Conservation (phyloP, 805 yeast genomes). For the Candida corydali region DNA sequence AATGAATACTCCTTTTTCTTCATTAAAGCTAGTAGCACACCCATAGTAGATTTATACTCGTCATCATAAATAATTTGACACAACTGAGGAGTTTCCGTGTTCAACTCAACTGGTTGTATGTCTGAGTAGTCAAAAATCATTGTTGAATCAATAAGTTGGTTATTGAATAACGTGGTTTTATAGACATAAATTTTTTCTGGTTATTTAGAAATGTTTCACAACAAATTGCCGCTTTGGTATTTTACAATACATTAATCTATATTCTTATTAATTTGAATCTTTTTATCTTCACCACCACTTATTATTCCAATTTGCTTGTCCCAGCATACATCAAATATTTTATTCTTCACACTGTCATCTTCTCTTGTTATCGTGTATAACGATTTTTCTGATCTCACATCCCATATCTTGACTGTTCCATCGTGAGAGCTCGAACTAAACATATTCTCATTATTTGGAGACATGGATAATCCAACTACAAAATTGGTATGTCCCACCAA, state of each 20-base stretch:
- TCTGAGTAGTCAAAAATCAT: conserved; percentile 33
- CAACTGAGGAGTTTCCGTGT: conserved; percentile 42
- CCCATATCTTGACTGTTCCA: conserved; percentile 95
- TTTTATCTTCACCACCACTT: conserved; percentile 93
- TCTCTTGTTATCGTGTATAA: conserved; percentile 82
- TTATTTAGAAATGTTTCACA: no score
- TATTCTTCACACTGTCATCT: conserved; percentile 46
- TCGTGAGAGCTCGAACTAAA: conserved; percentile 93
- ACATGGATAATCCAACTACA: conserved; percentile 71
- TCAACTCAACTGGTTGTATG: conserved; percentile 38
- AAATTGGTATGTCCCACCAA: conserved; percentile 88
- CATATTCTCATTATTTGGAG: conserved; percentile 77
- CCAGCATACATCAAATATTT: conserved; percentile 89
- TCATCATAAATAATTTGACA: conserved; percentile 70
- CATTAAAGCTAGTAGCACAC: conserved; percentile 58
- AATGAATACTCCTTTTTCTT: conserved; percentile 56
- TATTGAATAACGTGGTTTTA: no score
- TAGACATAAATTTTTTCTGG: no score
- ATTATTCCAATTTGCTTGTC: conserved; percentile 72
- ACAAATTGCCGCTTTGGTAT: no score
- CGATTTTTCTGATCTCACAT: conserved; percentile 77
- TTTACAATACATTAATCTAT: conserved; percentile 22
- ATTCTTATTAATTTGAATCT: conserved; percentile 73
- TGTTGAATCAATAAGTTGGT: no score
- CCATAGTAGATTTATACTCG: conserved; percentile 63